phyloP scores from a whole-genome alignment of 1,284 basidiomycete genomes.

The Singerocomus inundabilis region DNA sequence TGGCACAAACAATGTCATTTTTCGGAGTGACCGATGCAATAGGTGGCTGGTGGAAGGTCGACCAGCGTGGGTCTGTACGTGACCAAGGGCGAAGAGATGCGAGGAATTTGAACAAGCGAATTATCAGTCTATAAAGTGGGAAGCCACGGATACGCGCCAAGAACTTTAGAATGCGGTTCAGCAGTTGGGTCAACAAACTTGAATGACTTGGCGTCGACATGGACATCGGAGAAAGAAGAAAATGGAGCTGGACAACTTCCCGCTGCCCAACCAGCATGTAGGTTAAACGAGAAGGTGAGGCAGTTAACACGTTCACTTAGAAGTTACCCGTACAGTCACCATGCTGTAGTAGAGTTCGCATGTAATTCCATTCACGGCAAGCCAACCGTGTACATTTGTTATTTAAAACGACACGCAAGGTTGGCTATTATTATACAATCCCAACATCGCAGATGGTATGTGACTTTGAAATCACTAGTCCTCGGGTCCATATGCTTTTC shows the following conservation, averaged over 20 bases:
- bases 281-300: not conserved
- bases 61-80: not conserved
- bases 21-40: not conserved
- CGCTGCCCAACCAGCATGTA: not conserved
- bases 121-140: constrained; percentile 2
- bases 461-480: too few relatives aligned
- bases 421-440: too few relatives aligned
- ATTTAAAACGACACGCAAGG: too few relatives aligned
- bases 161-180: constrained; percentile 12
- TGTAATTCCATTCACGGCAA: too few relatives aligned
- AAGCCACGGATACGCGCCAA: constrained; percentile 1
- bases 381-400: too few relatives aligned
- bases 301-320: too few relatives aligned
- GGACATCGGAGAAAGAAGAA: not conserved
- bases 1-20: constrained; percentile 11
- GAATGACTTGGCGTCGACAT: not conserved
- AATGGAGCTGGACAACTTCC: not conserved
- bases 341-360: not conserved
- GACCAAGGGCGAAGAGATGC: constrained; percentile 5
- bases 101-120: constrained; percentile 10
- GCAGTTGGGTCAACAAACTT: constrained; percentile 7
- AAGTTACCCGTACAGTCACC: not conserved
- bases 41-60: not conserved
- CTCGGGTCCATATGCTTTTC: too few relatives aligned
- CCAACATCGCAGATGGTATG: too few relatives aligned